Evolutionary conservation across 352 stramenopile genomes (phyloP).

Genomic region (Globisporangium abappressorium): DNA sequence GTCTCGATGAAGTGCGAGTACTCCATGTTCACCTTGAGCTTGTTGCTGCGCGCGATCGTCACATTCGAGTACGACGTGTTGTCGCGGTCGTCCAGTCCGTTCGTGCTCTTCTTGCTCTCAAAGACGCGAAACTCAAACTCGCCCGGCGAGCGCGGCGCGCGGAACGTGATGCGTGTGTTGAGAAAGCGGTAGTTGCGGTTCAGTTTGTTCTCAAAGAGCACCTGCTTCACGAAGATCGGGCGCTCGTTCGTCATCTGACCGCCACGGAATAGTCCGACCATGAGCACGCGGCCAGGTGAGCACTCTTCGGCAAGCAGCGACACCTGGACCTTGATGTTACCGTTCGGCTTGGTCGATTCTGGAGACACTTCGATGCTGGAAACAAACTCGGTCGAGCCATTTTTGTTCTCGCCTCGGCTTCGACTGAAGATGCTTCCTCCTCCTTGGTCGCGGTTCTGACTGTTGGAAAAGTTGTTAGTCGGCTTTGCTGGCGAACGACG

Average conservation of each 20-base stretch:
- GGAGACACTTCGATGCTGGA: conserved; percentile 42
- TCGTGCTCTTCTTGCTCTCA: conserved; percentile 48
- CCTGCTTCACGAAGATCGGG: conserved; percentile 82
- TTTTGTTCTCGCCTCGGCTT: not conserved
- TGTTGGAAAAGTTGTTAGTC: not conserved
- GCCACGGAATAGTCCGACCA: conserved; percentile 75
- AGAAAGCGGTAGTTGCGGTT: conserved; percentile 58
- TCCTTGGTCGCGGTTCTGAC: conserved; percentile 1
- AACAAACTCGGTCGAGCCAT: not conserved
- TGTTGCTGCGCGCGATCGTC: conserved; percentile 69
- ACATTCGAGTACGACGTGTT: conserved; percentile 49
- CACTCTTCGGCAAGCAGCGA: conserved; percentile 61
- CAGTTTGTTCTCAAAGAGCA: conserved; percentile 78
- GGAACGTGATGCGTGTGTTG: conserved; percentile 81
- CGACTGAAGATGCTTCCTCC: conserved; percentile 24
- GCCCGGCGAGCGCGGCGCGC: conserved; percentile 66
- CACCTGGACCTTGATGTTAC: conserved; percentile 78
- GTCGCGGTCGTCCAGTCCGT: conserved; percentile 26
- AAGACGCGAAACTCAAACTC: conserved; percentile 86
- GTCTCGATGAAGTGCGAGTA: conserved; percentile 81
- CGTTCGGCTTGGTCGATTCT: conserved; percentile 67
- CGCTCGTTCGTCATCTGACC: conserved; percentile 76
- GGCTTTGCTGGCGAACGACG: conserved; percentile 35
- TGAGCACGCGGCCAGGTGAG: conserved; percentile 48
- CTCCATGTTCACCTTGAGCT: conserved; percentile 69